Evolutionary conservation across 257 asterid genomes (phyloP), one percentile per base, ranked within the genome.

Genomic region (Eustoma russellianum): DNA sequence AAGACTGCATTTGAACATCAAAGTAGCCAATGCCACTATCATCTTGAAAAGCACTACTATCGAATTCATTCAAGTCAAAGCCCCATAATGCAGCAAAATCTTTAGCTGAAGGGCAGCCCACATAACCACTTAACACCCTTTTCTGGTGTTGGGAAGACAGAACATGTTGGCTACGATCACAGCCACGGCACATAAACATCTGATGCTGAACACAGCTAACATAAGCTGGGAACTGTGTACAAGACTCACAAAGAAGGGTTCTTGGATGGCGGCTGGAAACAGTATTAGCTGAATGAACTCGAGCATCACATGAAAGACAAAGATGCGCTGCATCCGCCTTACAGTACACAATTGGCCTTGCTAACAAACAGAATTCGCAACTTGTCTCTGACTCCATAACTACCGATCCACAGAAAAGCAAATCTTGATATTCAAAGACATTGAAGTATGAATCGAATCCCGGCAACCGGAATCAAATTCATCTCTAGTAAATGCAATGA

Each of bases 281-380:
- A 28, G 93, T 84, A 49, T 89, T 89, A 33, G 97, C 97, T 6
- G 88, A 89, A 57, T 89, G 97, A 74, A 89, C 94, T 62, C 72
- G 81, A 33, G 93, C 77, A 56, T 89, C 95, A 51, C 97, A 89
- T 30, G 79, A 70, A 38, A 89, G 86, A 69, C 97, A 89, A 34
- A 89, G 95, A 56, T 75, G 75, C n/a, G 95, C 97, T 17, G 90
- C 80, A 70, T 89, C 97, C 13, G 95, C 72, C 35, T 77, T 69
- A 64, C 97, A 89, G 77, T 77, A 86, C 62, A 89, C 97, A 12
- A 79, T 65, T 41, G 95, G 84, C 70, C 76, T 77, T 45, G 69
- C 55, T 10, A 68, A 64, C 83, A 9, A 59, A 68, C 97, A 89
- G 63, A 83, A 83, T 57, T 79, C 97, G 59, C 97, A 89, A 41